Conservation (phyloP, 140 eudicot genomes). For the Oenanthe javanica region DNA sequence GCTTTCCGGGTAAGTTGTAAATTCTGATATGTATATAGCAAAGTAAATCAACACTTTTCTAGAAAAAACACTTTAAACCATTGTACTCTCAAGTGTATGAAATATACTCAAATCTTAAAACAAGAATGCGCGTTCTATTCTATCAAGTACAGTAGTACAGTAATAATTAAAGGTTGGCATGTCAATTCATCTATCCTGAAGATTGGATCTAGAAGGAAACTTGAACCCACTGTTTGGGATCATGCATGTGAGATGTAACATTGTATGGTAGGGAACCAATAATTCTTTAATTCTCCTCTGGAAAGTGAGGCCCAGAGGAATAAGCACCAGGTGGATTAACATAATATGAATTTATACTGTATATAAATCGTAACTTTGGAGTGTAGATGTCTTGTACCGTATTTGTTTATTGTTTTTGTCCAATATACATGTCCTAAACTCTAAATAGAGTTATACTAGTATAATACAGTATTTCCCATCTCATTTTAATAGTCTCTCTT, state of each 20-base stretch:
- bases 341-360: too few relatives aligned
- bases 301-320: not conserved
- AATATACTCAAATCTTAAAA: not conserved
- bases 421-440: too few relatives aligned
- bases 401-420: too few relatives aligned
- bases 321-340: not conserved
- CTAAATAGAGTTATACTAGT: too few relatives aligned
- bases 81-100: too few relatives aligned
- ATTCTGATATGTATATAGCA: not conserved
- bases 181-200: not conserved
- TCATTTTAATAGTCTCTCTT: too few relatives aligned
- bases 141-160: too few relatives aligned
- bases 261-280: constrained; percentile 3
- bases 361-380: too few relatives aligned
- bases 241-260: constrained; percentile 28
- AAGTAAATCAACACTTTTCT: too few relatives aligned
- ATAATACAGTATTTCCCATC: too few relatives aligned
- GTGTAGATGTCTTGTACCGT: too few relatives aligned
- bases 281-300: constrained; percentile 4
- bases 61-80: too few relatives aligned
- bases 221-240: constrained; percentile 9
- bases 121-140: not conserved
- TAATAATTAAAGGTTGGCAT: constrained; percentile 9
- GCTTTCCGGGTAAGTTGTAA: not conserved
- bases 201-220: constrained; percentile 14